Conservation (phyloP, 2,329 filamentous ascomycete species). For the Xylaria digitata region DNA sequence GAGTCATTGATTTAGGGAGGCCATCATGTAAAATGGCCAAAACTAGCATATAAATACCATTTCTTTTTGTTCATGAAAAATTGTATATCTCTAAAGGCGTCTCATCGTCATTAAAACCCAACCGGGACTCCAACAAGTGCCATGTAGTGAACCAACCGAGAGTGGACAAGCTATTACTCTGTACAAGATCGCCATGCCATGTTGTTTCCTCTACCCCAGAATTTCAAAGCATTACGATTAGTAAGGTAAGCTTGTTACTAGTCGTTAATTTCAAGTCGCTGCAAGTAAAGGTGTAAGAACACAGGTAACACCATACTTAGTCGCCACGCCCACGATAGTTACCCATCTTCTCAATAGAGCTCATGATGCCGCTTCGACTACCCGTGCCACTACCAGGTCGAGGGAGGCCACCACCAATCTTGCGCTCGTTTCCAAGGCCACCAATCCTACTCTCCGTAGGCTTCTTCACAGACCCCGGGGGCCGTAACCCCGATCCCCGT, state of each 20-base stretch:
- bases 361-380: conserved; percentile 78
- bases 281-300: conserved; percentile 10
- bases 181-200: conserved; percentile 28
- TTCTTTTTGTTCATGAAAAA: conserved; percentile 25
- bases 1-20: not conserved
- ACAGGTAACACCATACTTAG: not conserved
- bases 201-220: conserved; percentile 26
- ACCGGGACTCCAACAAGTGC: conserved; percentile 31
- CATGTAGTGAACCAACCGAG: conserved; percentile 14
- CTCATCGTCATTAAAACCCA: conserved; percentile 32
- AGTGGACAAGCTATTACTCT: conserved; percentile 15
- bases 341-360: conserved; percentile 89
- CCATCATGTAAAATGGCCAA: not conserved
- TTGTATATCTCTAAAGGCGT: conserved; percentile 26
- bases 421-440: conserved; percentile 58
- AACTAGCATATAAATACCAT: conserved; percentile 1
- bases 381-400: conserved; percentile 62
- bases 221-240: conserved; percentile 11
- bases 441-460: conserved; percentile 62
- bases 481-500: conserved; percentile 68
- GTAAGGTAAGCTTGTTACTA: conserved; percentile 5
- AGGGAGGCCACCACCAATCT: conserved; percentile 59
- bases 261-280: conserved; percentile 1
- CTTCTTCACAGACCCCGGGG: conserved; percentile 63
- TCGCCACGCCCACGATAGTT: conserved; percentile 62